Conservation (phyloP, 2,329 filamentous ascomycete genomes). For the Paracamarosporium sp. region DNA sequence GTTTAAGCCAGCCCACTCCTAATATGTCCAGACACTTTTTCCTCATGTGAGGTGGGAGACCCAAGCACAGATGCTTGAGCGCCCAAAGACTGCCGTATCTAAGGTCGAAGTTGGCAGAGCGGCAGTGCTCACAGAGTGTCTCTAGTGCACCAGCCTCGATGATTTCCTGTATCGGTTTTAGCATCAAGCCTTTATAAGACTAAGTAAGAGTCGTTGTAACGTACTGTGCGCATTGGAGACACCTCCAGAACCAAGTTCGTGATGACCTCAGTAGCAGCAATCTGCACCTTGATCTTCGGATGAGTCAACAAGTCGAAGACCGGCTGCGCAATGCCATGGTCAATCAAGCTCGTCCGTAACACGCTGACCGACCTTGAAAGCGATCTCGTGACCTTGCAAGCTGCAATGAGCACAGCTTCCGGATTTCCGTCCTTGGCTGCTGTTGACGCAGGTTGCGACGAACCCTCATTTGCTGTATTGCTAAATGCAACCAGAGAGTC, state of each 20-base stretch:
- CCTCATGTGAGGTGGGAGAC: conserved; percentile 74
- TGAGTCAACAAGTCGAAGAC: conserved; percentile 78
- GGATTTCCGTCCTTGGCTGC: conserved; percentile 75
- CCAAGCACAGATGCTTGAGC: conserved; percentile 85
- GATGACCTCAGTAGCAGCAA: conserved; percentile 83
- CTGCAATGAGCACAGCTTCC: conserved; percentile 78
- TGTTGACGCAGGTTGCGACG: conserved; percentile 23
- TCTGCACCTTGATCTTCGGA: conserved; percentile 77
- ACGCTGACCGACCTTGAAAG: conserved; percentile 85
- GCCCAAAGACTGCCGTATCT: conserved; percentile 91
- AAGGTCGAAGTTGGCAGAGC: conserved; percentile 78
- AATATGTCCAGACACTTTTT: conserved; percentile 79
- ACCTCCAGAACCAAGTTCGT: conserved; percentile 88
- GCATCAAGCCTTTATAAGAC: conserved; percentile 19
- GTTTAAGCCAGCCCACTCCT: conserved; percentile 79
- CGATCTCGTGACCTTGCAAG: conserved; percentile 81
- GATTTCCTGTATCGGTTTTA: conserved; percentile 63
- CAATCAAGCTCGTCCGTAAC: conserved; percentile 84
- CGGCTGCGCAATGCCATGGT: conserved; percentile 80
- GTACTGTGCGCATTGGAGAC: conserved; percentile 87
- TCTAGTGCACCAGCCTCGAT: conserved; percentile 76
- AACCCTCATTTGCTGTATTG: conserved; percentile 48
- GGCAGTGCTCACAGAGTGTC: conserved; percentile 82
- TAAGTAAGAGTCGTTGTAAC: conserved; percentile 37
- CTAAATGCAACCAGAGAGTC: conserved; percentile 75